Percentiles rank a stretch among this genome's conserved stretches.
These are phyloP conservation scores for Cicer chorassanicum DNA, from an alignment of 306 rosid species.

Conservation along the genomic window DNA sequence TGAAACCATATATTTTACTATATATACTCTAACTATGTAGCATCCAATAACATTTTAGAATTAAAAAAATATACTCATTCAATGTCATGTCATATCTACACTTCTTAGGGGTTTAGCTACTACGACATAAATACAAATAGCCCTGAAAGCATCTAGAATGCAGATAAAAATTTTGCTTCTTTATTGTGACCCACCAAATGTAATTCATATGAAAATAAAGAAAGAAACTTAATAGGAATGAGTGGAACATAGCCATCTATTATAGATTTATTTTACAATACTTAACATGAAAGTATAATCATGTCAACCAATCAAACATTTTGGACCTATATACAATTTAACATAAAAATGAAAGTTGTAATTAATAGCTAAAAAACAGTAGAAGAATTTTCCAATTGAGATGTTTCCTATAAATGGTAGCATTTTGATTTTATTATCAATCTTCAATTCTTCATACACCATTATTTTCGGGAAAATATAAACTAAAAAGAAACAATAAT, in stretches of 20 bases:
- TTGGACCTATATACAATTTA: slow-evolving; percentile 3
- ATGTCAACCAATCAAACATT: slow-evolving; percentile 19
- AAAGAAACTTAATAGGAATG: background rate
- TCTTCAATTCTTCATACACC: background rate
- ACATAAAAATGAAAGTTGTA: slow-evolving; percentile 4
- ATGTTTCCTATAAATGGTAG: background rate
- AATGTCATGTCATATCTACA: background rate
- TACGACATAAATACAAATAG: background rate
- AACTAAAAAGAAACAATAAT: background rate
- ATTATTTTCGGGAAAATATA: background rate
- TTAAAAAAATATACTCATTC: background rate
- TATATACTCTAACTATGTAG: background rate
- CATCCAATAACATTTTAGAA: background rate
- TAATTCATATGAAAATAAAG: background rate
- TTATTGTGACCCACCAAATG: background rate
- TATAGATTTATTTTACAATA: background rate
- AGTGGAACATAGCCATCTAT: background rate
- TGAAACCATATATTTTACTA: no score
- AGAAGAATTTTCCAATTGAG: slow-evolving; percentile 16
- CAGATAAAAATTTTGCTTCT: background rate
- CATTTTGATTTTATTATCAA: background rate
- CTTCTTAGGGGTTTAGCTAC: background rate
- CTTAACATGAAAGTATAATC: background rate
- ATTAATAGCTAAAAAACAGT: slow-evolving; percentile 12
- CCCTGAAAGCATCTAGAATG: background rate